phyloP scores from a whole-genome alignment of 495 filamentous ascomycete species.

The Penicillium crystallinum region DNA sequence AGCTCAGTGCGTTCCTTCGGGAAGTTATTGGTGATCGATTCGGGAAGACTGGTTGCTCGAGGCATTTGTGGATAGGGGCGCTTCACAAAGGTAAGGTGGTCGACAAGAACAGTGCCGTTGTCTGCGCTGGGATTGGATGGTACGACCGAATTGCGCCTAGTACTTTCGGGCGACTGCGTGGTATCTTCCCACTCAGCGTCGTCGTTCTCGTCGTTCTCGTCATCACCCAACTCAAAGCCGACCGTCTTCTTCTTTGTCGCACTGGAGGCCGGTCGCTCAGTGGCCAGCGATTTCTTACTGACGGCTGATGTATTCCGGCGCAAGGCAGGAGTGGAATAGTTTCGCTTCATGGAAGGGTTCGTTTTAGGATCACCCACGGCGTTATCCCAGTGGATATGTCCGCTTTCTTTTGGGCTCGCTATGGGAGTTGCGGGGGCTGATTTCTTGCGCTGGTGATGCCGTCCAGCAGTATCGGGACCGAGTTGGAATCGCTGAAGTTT shows the following conservation, averaged over 20 bases:
- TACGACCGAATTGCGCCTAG: slow-evolving; percentile 41
- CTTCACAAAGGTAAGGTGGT: slow-evolving; percentile 46
- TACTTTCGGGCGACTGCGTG: slow-evolving; percentile 48
- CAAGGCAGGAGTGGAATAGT: slow-evolving; percentile 40
- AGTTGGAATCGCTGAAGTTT: slow-evolving; percentile 39
- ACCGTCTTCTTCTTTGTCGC: slow-evolving; percentile 44
- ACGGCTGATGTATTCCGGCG: slow-evolving; percentile 33
- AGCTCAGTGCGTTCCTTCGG: slow-evolving; percentile 17
- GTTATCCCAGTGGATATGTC: slow-evolving; percentile 43
- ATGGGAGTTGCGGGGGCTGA: slow-evolving; percentile 44
- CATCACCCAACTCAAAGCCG: slow-evolving; percentile 45
- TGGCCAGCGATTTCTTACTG: slow-evolving; percentile 36
- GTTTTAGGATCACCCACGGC: slow-evolving; percentile 26
- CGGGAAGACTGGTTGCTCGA: slow-evolving; percentile 43
- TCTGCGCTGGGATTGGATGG: slow-evolving; percentile 39
- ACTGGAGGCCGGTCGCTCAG: slow-evolving; percentile 34
- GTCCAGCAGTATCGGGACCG: slow-evolving; percentile 24
- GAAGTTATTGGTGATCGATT: slow-evolving; percentile 36
- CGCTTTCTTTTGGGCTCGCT: slow-evolving; percentile 33
- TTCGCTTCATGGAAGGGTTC: slow-evolving; percentile 39
- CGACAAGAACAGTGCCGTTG: slow-evolving; percentile 37
- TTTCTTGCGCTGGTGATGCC: slow-evolving; percentile 46
- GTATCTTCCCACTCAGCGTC: slow-evolving; percentile 49
- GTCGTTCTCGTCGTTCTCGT: slow-evolving; percentile 42
- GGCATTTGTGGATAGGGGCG: slow-evolving; percentile 41